A percentile compares a stretch with the other conserved stretches of the same genome.
Conservation (phyloP, 2,329 filamentous ascomycete genomes). For the Fusarium buxicola region DNA sequence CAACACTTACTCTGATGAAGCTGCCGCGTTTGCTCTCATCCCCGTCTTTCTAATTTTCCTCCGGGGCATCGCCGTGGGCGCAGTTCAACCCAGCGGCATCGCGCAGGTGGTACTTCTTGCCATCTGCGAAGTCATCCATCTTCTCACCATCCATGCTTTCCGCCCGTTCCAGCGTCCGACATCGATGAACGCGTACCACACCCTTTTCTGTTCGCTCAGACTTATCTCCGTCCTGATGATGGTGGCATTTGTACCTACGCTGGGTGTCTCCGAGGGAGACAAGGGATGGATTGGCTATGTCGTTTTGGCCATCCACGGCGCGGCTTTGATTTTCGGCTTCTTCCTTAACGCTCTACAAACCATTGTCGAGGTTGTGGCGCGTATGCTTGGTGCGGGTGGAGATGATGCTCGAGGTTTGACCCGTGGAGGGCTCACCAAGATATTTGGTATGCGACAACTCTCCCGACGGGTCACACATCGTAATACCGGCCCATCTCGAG, state of each 20-base stretch:
- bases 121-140: slow-evolving; percentile 91
- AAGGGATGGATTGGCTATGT: slow-evolving; percentile 97
- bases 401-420: slow-evolving; percentile 76
- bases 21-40: slow-evolving; percentile 88
- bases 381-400: slow-evolving; percentile 84
- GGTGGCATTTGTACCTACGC: slow-evolving; percentile 84
- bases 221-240: slow-evolving; percentile 81
- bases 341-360: slow-evolving; percentile 93
- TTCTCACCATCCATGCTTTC: slow-evolving; percentile 89
- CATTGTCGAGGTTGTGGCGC: slow-evolving; percentile 86
- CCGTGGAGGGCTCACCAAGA: slow-evolving; percentile 86
- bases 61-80: slow-evolving; percentile 90
- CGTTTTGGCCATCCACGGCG: slow-evolving; percentile 86
- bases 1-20: slow-evolving; percentile 96
- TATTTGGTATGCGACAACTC: slow-evolving; percentile 91
- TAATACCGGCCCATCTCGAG: slow-evolving; percentile 70
- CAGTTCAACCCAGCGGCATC: slow-evolving; percentile 91
- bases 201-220: slow-evolving; percentile 81
- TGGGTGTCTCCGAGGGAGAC: slow-evolving; percentile 80
- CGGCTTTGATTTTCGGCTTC: slow-evolving; percentile 90
- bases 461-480: slow-evolving; percentile 76
- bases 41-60: slow-evolving; percentile 87
- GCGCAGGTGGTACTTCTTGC: slow-evolving; percentile 92
- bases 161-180: slow-evolving; percentile 90
- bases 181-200: slow-evolving; percentile 97